Evolutionary conservation across 2,329 filamentous ascomycete genomes (phyloP).

Genomic region (Fusarium pseudocircinatum): DNA sequence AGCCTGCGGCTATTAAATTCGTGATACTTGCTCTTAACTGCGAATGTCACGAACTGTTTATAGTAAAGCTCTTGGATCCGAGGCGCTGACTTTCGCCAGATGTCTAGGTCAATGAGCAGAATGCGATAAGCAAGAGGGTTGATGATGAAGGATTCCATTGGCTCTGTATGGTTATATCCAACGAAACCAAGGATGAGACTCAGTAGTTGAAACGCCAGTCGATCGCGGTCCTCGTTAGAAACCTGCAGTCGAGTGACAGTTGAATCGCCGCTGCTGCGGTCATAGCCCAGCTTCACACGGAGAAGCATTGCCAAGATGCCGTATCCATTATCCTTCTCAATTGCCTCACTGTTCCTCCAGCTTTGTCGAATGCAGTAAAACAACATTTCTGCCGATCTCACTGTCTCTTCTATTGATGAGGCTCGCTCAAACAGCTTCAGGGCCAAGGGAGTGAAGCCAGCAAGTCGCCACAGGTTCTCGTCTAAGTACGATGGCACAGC

Average conservation of each 20-base stretch:
- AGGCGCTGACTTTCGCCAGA: conserved; percentile 83
- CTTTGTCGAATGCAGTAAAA: conserved; percentile 88
- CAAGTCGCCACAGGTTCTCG: conserved; percentile 90
- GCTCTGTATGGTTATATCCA: conserved; percentile 83
- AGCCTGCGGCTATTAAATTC: conserved; percentile 91
- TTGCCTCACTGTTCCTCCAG: conserved; percentile 98
- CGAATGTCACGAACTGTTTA: conserved; percentile 88
- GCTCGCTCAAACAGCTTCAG: conserved; percentile 86
- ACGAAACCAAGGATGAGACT: conserved; percentile 85
- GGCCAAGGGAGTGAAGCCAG: conserved; percentile 88
- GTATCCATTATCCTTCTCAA: conserved; percentile 96
- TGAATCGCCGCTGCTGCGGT: conserved; percentile 46
- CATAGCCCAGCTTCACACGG: conserved; percentile 79
- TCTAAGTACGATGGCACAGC: conserved; percentile 85
- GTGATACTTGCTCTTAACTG: conserved; percentile 88
- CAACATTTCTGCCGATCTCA: conserved; percentile 82
- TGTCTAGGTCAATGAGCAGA: conserved; percentile 89
- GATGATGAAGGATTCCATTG: conserved; percentile 90
- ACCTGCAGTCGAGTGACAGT: conserved; percentile 55
- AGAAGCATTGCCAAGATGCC: conserved; percentile 85
- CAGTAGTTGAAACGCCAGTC: conserved; percentile 71
- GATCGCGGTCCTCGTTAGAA: conserved; percentile 63
- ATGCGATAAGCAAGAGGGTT: conserved; percentile 95
- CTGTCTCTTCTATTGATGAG: conserved; percentile 72
- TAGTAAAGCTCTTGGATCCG: conserved; percentile 91